Base-by-base conservation (phyloP, 169 alveolate species). In the Theileria sp. region DNA sequence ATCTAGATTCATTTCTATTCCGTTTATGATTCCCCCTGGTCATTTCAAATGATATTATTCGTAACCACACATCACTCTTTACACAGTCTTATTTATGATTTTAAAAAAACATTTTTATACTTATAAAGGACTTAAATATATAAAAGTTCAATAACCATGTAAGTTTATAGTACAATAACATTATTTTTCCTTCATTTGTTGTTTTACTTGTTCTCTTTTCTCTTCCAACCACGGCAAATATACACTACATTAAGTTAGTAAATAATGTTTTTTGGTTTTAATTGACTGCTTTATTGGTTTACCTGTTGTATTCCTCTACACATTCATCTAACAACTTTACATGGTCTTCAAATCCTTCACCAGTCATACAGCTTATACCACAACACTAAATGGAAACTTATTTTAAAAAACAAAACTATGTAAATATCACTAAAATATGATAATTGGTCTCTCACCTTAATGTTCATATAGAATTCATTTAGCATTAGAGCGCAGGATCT, bases 401-500 rank as follows among this genome's bases (percentile, higher is more conserved):
- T 13, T n/a, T 21, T 12, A 21, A 6, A 64, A 19, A 28, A n/a
- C n/a, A n/a, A 6, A 28, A 15, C 50, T 10, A 17, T 25, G 5
- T 64, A 23, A 26, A 64, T 26, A 28, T 7, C 5, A 25, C 49
- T 38, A 17, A 1, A 3, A 23, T 60, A 25, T 60, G 0, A 60
- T 60, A 23, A 60, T 5, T 60, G 17, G 44, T 64, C 5, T 26
- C 71, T 17, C 58, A 85, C 91, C 92, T 86, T 86, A 44, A 90
- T 86, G 36, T 81, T 88, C 34, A 64, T 66, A 86, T 96, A 96
- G 86, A 94, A 96, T 79, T 96, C 99, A 75, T 93, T 94, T 36
- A 96, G 91, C 77, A 95, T 96, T 67, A 96, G 87, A 25, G 98
- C 95, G 74, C 97, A 90, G 25, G 96, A 90, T 61, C 97, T 87